Conservation (phyloP, 495 filamentous ascomycete genomes). For the Aspergillus kassunensis region DNA sequence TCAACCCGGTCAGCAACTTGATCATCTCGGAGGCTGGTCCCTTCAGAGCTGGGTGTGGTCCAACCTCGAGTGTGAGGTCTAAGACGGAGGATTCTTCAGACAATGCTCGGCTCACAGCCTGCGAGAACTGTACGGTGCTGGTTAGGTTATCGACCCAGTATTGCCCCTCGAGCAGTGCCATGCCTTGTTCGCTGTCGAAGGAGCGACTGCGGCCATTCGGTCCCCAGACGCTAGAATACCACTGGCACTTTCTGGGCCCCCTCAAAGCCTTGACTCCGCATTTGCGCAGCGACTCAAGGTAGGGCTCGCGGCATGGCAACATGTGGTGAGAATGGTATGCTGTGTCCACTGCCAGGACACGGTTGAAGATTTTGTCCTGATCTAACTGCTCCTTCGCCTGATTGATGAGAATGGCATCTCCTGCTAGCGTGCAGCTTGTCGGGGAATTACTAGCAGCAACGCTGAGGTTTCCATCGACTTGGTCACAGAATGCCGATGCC, state of each 20-base stretch:
- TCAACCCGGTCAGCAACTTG: conserved; percentile 15
- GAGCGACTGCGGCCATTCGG: too few relatives aligned
- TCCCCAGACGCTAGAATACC: neutral
- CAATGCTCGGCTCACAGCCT: neutral
- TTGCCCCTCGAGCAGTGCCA: neutral
- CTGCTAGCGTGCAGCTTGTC: neutral
- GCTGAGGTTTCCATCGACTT: neutral
- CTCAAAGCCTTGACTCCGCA: neutral
- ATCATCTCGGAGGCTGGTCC: conserved; percentile 43
- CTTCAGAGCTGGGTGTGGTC: conserved; percentile 53
- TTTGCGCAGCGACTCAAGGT: neutral
- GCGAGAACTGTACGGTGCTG: conserved; percentile 9
- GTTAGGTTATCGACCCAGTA: neutral
- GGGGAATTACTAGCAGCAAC: neutral
- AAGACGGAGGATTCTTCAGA: neutral
- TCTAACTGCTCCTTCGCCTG: neutral
- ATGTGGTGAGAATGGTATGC: neutral
- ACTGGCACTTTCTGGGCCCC: neutral
- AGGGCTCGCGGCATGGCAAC: neutral
- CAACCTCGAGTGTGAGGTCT: conserved; percentile 47
- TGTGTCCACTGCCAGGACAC: neutral
- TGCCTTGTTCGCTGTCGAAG: neutral
- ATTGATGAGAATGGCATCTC: neutral
- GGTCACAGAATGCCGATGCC: neutral
- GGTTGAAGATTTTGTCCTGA: neutral